Base-by-base conservation (phyloP, 106 monocot genomes). In the Hemerocallis citrina region DNA sequence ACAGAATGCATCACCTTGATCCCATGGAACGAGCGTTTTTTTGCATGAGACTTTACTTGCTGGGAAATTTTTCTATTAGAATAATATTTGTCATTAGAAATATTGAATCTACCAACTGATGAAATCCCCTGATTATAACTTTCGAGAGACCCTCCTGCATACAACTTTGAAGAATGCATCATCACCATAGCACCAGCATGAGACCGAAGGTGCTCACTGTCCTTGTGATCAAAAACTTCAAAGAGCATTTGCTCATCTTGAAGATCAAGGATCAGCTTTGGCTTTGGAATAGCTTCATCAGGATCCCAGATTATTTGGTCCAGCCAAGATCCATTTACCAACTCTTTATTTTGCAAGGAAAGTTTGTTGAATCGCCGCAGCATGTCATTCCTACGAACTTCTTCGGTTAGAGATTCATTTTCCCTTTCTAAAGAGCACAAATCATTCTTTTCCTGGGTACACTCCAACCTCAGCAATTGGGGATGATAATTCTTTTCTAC, bases 51-150 rank as follows among this genome's bases (percentile, higher is more conserved):
- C 67, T 91, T 98, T 37, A 82, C 70, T 70, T 92, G 91, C 63
- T 87, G 83, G 40, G 84, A 79, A 8, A 42, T 75, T 57, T 90
- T 98, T 38, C 82, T 54, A 62, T 66, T 98, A 16, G 96, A 74
- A 64, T 98, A 98, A 68, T 81, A 98, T 63, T 84, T 91, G 70
- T 91, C 96, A 71, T 98, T 98, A 58, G 96, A 98, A 64, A 98
- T 83, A 46, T 98, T 81, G 68, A 91, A 98, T 63, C 73, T 62
- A 17, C 75, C 77, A 72, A 62, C 46, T 43, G 72, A 73, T 49
- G 64, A 3, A 49, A 62, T 62, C 55, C 67, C 74, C 34, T 79
- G 80, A 61, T 65, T 70, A 63, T 74, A 67, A 71, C 42, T 41
- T 59, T 86, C 81, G 29, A 59, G 41, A 6, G 71, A 62, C 47